Percentiles rank a stretch among this genome's conserved stretches.
phyloP scores from a whole-genome alignment of 2,329 filamentous ascomycete genomes.

The Xylaria sp. region DNA sequence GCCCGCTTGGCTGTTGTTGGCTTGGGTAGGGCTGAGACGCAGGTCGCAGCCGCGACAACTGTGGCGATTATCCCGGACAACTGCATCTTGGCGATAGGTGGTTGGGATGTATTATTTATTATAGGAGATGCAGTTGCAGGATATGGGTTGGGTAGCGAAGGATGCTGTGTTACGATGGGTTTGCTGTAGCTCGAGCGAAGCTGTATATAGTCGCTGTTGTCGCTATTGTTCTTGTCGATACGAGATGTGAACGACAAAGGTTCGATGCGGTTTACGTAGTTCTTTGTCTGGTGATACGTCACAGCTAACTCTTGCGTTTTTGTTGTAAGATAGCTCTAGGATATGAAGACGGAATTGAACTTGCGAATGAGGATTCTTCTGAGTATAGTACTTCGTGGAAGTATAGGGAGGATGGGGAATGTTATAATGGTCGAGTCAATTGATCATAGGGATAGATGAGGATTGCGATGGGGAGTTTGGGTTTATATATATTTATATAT shows the following conservation, averaged over 20 bases:
- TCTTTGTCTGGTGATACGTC: slow-evolving; percentile 30
- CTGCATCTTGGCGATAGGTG: slow-evolving; percentile 42
- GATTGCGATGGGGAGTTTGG: not conserved
- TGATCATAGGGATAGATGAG: slow-evolving; percentile 1
- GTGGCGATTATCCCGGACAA: slow-evolving; percentile 41
- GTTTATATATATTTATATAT: not conserved
- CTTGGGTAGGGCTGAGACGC: slow-evolving; percentile 42
- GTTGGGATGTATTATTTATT: not conserved
- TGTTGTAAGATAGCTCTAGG: slow-evolving; percentile 17
- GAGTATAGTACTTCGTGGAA: slow-evolving; percentile 6
- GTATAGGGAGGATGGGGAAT: not conserved
- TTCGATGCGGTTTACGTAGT: slow-evolving; percentile 7
- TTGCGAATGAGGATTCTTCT: not conserved
- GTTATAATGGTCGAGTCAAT: not conserved
- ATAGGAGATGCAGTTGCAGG: slow-evolving; percentile 19
- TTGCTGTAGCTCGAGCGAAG: not conserved
- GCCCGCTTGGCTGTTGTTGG: slow-evolving; percentile 55
- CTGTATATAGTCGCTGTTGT: slow-evolving; percentile 4
- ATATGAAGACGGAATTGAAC: slow-evolving; percentile 3
- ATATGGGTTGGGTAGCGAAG: slow-evolving; percentile 6
- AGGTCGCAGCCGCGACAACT: slow-evolving; percentile 42
- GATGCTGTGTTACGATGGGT: slow-evolving; percentile 9
- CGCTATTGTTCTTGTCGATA: slow-evolving; percentile 1
- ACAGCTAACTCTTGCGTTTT: slow-evolving; percentile 11
- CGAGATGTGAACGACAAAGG: not conserved